These are phyloP conservation scores for Lachnellula occidentalis DNA, from an alignment of 2,329 filamentous ascomycete species.

Conservation along the genomic window DNA sequence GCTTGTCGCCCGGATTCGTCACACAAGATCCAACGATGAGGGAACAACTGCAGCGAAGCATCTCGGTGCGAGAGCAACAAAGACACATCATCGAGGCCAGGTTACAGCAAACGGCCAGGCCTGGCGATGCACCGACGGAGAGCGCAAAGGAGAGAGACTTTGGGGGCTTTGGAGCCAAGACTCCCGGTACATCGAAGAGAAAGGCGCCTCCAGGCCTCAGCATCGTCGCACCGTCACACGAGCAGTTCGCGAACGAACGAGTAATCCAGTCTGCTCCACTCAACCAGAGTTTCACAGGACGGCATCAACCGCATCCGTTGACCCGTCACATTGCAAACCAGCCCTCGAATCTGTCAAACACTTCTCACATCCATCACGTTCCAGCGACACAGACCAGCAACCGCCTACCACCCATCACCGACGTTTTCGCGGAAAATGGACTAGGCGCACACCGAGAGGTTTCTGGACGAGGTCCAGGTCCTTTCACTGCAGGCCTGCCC, in stretches of 20 bases:
- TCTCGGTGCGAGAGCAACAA: conserved; percentile 90
- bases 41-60: conserved; percentile 88
- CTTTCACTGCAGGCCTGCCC: conserved; percentile 16
- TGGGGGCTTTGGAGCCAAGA: conserved; percentile 49
- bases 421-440: conserved; percentile 80
- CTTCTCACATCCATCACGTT: conserved; percentile 85
- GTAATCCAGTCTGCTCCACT: conserved; percentile 96
- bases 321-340: conserved; percentile 77
- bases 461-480: conserved; percentile 10
- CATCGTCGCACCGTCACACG: conserved; percentile 89
- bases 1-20: conserved; percentile 90
- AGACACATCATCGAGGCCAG: conserved; percentile 90
- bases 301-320: conserved; percentile 70
- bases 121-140: conserved; percentile 59
- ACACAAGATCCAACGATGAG: conserved; percentile 97
- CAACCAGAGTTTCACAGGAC: conserved; percentile 89
- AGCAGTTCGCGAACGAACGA: conserved; percentile 87
- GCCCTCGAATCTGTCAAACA: conserved; percentile 74
- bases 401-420: conserved; percentile 85
- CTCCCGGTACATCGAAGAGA: conserved; percentile 67
- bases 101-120: conserved; percentile 80
- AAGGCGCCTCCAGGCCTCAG: conserved; percentile 85
- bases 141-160: conserved; percentile 49
- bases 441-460: conserved; percentile 56
- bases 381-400: conserved; percentile 87